A percentile compares a stretch with the other conserved stretches of the same genome.
Evolutionary conservation across 2,329 filamentous ascomycete species (phyloP).

Genomic region (Ramularia endophylla): DNA sequence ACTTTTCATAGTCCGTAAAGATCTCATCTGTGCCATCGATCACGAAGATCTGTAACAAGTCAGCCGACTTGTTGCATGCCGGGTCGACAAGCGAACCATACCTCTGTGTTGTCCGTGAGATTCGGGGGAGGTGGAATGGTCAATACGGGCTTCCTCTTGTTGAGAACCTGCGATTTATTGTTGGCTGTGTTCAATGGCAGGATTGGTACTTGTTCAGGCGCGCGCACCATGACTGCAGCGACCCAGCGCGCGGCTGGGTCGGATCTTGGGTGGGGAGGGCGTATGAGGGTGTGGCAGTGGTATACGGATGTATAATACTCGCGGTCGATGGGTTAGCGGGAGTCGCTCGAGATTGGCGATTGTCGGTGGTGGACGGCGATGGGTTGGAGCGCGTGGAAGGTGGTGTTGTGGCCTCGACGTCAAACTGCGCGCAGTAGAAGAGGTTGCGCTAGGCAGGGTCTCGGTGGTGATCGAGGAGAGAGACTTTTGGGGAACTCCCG

Average conservation of each 20-base stretch:
- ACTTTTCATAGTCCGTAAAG: conserved; percentile 83
- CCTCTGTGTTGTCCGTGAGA: conserved; percentile 77
- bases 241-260: conserved; percentile 21
- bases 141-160: conserved; percentile 91
- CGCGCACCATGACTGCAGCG: conserved; percentile 20
- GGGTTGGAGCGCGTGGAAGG: background rate
- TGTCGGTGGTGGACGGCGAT: background rate
- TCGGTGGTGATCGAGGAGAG: background rate
- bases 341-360: background rate
- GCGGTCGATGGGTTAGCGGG: conserved; percentile 8
- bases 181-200: conserved; percentile 12
- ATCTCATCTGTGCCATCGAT: conserved; percentile 87
- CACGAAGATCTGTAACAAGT: conserved; percentile 68
- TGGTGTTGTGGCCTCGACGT: too few species aligned
- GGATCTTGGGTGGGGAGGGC: background rate
- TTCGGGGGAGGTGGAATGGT: conserved; percentile 66
- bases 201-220: background rate
- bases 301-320: background rate
- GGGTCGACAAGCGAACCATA: conserved; percentile 39
- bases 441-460: too few species aligned
- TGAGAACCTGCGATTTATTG: conserved; percentile 64
- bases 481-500: too few species aligned
- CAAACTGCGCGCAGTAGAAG: too few species aligned
- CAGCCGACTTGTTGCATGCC: conserved; percentile 22
- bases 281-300: background rate